Percentiles rank a stretch among this genome's conserved stretches.
These are phyloP conservation scores for Mycosphaerella sp. DNA, from an alignment of 2,329 filamentous ascomycete genomes.

Conservation along the genomic window DNA sequence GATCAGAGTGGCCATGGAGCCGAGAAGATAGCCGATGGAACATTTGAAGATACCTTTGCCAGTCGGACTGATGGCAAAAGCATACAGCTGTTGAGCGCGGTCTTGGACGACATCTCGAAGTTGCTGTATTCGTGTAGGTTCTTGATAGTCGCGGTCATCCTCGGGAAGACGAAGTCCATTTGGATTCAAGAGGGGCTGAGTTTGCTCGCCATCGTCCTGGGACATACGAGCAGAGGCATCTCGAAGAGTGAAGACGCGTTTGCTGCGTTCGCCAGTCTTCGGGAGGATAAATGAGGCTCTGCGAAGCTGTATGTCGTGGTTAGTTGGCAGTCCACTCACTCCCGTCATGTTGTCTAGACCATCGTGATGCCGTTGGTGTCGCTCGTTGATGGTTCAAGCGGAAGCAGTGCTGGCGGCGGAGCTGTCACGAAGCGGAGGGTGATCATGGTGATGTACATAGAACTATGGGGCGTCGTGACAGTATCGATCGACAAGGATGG, in stretches of 20 bases:
- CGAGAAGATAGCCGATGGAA: slow-evolving; percentile 80
- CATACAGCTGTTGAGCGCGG: slow-evolving; percentile 12
- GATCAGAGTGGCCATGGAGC: slow-evolving; percentile 79
- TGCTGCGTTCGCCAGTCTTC: slow-evolving; percentile 75
- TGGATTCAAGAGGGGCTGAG: slow-evolving; percentile 29
- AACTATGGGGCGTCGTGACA: neutral
- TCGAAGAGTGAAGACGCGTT: slow-evolving; percentile 71
- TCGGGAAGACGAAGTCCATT: slow-evolving; percentile 1
- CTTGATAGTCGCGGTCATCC: slow-evolving; percentile 7
- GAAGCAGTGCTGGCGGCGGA: neutral
- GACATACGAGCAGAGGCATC: slow-evolving; percentile 38
- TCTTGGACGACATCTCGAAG: slow-evolving; percentile 11
- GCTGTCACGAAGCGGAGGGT: neutral
- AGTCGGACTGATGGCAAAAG: slow-evolving; percentile 51
- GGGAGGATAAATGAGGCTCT: slow-evolving; percentile 86
- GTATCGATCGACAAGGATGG: neutral
- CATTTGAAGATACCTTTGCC: slow-evolving; percentile 84
- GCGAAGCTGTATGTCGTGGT: slow-evolving; percentile 46
- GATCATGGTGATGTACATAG: no score
- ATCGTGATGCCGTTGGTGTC: neutral
- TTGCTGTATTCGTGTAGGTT: slow-evolving; percentile 5
- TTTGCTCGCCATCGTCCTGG: slow-evolving; percentile 32
- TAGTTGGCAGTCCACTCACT: slow-evolving; percentile 1
- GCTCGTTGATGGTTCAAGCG: neutral
- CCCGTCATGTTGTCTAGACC: neutral